Conservation (phyloP, 306 rosid species). For the Fagus crenata region DNA sequence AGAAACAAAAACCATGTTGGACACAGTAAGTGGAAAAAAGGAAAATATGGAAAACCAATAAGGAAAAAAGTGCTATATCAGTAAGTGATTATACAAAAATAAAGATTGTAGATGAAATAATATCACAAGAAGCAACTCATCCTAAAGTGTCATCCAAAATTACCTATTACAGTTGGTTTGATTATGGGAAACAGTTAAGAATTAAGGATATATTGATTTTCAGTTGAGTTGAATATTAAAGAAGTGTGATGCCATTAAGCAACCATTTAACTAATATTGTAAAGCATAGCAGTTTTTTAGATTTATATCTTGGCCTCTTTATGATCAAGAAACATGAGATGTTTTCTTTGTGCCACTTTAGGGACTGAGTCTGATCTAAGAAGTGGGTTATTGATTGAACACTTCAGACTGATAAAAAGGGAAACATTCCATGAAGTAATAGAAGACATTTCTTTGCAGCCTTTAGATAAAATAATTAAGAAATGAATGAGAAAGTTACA, state of each 20-base stretch:
- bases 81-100: background rate
- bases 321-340: slow-evolving; percentile 1
- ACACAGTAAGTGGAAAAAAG: background rate
- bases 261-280: background rate
- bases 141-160: background rate
- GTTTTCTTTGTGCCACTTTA: background rate
- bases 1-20: slow-evolving; percentile 5
- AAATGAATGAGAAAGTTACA: background rate
- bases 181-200: background rate
- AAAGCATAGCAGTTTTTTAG: slow-evolving; percentile 3
- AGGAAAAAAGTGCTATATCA: background rate
- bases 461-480: background rate
- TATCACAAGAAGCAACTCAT: background rate
- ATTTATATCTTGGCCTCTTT: background rate
- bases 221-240: background rate
- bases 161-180: background rate
- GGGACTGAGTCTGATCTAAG: background rate
- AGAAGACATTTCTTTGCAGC: background rate
- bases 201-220: background rate
- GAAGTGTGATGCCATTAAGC: background rate
- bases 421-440: background rate
- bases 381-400: background rate
- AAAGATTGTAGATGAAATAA: background rate
- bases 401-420: background rate
- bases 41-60: background rate